A percentile compares a stretch with the other conserved stretches of the same genome.
Evolutionary conservation across 1,284 basidiomycete species (phyloP).

Genomic region (Sanghuangporus baumii): DNA sequence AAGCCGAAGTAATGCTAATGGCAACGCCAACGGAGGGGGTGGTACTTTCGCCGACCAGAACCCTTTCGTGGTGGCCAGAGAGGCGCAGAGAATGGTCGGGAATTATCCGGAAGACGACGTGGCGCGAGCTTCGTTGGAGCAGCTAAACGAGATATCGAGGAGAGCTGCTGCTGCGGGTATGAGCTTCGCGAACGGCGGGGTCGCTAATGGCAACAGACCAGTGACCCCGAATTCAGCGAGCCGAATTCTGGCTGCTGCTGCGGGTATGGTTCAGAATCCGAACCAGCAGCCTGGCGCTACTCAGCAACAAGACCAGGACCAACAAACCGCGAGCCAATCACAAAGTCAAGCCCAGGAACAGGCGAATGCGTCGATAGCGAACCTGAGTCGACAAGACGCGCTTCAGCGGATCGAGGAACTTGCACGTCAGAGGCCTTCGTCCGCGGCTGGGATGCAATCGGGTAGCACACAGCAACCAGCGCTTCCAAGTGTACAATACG

Average conservation of each 20-base stretch:
- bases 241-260: slow-evolving; percentile 19
- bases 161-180: slow-evolving; percentile 43
- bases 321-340: slow-evolving; percentile 10
- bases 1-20: slow-evolving; percentile 9
- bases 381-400: slow-evolving; percentile 37
- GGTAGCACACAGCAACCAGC: background rate
- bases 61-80: slow-evolving; percentile 54
- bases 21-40: background rate
- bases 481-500: slow-evolving; percentile 21
- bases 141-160: slow-evolving; percentile 71
- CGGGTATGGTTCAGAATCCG: slow-evolving; percentile 19
- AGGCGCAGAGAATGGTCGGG: slow-evolving; percentile 49
- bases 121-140: slow-evolving; percentile 55
- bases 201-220: slow-evolving; percentile 11
- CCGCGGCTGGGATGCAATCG: slow-evolving; percentile 23
- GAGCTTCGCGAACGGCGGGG: slow-evolving; percentile 30
- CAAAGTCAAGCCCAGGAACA: slow-evolving; percentile 15
- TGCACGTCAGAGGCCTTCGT: slow-evolving; percentile 35
- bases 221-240: slow-evolving; percentile 15
- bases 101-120: slow-evolving; percentile 49
- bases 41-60: slow-evolving; percentile 28
- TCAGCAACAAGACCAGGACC: slow-evolving; percentile 15
- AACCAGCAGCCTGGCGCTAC: slow-evolving; percentile 12
- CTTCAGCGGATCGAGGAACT: slow-evolving; percentile 48
- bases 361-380: slow-evolving; percentile 12